These are phyloP conservation scores for Vitis amurensis DNA, from an alignment of 164 flowering plant genomes.

Conservation along the genomic window DNA sequence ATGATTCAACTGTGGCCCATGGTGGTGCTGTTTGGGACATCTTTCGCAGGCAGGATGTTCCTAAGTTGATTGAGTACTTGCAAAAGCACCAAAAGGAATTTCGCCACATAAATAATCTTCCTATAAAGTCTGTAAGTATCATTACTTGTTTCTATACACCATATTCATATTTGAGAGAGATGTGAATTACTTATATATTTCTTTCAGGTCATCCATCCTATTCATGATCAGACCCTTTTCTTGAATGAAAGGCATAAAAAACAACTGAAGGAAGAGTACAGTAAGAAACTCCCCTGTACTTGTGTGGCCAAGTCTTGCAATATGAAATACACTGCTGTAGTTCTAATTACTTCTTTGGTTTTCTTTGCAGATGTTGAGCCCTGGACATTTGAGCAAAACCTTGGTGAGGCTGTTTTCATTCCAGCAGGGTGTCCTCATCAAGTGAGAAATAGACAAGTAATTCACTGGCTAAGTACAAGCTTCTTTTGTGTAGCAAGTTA, in stretches of 20 bases:
- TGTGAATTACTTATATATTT: not conserved
- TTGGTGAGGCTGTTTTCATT: conserved; percentile 20
- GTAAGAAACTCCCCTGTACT: conserved; percentile 15
- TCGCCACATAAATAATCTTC: conserved; percentile 45
- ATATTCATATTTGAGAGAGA: no score
- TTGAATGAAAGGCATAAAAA: conserved; percentile 38
- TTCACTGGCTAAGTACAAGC: no score
- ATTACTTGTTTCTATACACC: not conserved
- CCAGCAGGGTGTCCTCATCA: conserved; percentile 21
- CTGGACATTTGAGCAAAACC: conserved; percentile 14
- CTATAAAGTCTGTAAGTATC: conserved; percentile 51
- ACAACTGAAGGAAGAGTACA: conserved; percentile 51
- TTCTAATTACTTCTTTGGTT: not conserved
- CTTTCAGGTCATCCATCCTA: conserved; percentile 45
- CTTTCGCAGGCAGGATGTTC: conserved; percentile 81
- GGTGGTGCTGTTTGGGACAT: conserved; percentile 91
- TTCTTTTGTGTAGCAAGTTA: no score
- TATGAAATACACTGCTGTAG: not conserved
- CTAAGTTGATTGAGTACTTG: conserved; percentile 57
- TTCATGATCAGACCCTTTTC: conserved; percentile 51
- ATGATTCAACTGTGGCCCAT: conserved; percentile 11
- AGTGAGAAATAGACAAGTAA: conserved; percentile 13
- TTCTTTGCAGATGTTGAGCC: conserved; percentile 11
- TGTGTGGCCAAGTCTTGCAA: not conserved
- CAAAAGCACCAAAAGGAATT: conserved; percentile 63